Conservation (phyloP, 2,329 filamentous ascomycete genomes). For the Xylaria sp. region DNA sequence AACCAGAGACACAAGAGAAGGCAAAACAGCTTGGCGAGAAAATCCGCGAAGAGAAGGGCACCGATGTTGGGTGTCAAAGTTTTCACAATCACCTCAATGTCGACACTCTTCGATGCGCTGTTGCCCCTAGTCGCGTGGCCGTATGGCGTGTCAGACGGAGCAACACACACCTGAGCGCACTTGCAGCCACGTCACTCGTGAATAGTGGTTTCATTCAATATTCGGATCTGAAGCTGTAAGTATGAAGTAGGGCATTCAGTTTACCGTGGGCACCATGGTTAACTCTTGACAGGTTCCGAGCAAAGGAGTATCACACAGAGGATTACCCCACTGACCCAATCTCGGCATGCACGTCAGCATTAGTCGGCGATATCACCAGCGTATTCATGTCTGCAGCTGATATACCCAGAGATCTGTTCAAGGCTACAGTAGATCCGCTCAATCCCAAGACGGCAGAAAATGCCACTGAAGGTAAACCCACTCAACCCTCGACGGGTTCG, state of each 20-base stretch:
- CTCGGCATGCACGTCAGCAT: constrained; percentile 67
- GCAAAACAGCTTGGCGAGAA: constrained; percentile 54
- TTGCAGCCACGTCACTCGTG: constrained; percentile 66
- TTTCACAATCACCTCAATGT: constrained; percentile 68
- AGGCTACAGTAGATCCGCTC: constrained; percentile 25
- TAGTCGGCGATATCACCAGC: constrained; percentile 76
- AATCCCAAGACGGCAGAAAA: constrained; percentile 24
- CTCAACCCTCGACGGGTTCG: constrained; percentile 12
- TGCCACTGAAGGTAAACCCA: constrained; percentile 7
- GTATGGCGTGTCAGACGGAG: constrained; percentile 70
- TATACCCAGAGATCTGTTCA: constrained; percentile 55
- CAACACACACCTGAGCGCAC: constrained; percentile 60
- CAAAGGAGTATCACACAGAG: constrained; percentile 67
- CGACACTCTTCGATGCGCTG: constrained; percentile 61
- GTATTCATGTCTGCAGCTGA: constrained; percentile 81
- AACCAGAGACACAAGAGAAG: constrained; percentile 53
- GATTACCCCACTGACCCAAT: constrained; percentile 75
- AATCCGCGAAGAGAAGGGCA: constrained; percentile 62
- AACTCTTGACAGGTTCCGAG: constrained; percentile 39
- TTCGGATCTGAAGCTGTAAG: constrained; percentile 67
- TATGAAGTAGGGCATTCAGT: constrained; percentile 1
- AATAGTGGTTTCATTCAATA: constrained; percentile 60
- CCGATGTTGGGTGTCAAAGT: constrained; percentile 56
- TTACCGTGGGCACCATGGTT: background rate
- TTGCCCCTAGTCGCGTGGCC: constrained; percentile 63